These are phyloP conservation scores for Dichotomocladium elegans DNA, from an alignment of 371 early-diverging fungal genomes.

Conservation along the genomic window DNA sequence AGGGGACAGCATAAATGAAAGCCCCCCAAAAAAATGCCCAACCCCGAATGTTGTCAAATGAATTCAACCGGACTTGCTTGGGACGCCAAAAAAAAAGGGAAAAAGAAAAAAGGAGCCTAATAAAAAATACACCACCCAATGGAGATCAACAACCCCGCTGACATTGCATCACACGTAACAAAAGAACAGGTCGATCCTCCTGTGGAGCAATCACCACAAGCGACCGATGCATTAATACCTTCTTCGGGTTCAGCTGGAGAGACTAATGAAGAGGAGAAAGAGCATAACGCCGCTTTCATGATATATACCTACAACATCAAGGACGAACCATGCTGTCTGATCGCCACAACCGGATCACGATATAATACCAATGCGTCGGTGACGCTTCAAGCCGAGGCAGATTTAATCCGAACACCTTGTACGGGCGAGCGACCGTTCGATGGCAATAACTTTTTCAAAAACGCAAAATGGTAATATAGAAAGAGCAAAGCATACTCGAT, in stretches of 20 bases:
- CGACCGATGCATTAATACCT: no score
- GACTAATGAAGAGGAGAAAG: no score
- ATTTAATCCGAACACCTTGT: conserved; percentile 15
- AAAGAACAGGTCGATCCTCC: background rate
- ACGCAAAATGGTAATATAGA: conserved; percentile 30
- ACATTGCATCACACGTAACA: background rate
- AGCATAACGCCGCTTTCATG: background rate
- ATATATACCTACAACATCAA: background rate
- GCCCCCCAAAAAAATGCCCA: no score
- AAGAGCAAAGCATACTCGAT: no score
- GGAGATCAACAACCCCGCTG: background rate
- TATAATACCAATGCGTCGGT: conserved; percentile 20
- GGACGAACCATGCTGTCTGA: conserved; percentile 6
- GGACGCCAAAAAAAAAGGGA: no score
- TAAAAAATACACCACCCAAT: background rate
- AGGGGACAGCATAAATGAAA: no score
- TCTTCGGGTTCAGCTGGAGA: background rate
- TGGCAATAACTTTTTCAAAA: conserved; percentile 31
- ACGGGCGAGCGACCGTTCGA: conserved; percentile 6
- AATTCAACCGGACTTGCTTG: no score
- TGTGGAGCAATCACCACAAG: background rate
- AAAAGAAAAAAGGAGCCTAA: no score
- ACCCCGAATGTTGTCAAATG: no score
- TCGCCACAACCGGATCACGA: conserved; percentile 20
- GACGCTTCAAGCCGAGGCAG: conserved; percentile 14